phyloP scores from a whole-genome alignment of 495 filamentous ascomycete genomes.

The Penicillium mononematosum region DNA sequence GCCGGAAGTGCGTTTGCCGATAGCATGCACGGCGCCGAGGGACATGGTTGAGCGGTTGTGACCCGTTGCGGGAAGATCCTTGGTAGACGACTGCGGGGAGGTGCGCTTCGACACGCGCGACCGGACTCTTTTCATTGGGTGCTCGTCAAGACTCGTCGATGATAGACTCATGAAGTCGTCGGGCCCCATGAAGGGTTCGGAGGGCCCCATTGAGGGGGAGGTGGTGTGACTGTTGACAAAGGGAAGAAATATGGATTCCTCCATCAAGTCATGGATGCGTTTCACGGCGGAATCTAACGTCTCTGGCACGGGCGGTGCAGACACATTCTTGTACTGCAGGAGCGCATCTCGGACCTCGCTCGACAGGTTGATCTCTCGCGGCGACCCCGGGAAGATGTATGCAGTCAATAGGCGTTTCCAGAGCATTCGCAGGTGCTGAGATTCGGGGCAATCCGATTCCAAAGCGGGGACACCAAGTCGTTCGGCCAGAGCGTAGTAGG shows the following conservation, averaged over 20 bases:
- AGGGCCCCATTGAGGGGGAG: conserved; percentile 33
- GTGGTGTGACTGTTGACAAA: conserved; percentile 43
- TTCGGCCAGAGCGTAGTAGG: conserved; percentile 58
- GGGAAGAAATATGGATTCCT: conserved; percentile 74
- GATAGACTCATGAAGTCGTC: conserved; percentile 40
- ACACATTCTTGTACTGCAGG: conserved; percentile 58
- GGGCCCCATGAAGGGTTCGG: conserved; percentile 30
- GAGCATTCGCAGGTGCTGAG: conserved; percentile 70
- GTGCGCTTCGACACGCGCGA: conserved; percentile 36
- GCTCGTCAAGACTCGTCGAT: conserved; percentile 32
- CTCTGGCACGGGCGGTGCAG: conserved; percentile 72
- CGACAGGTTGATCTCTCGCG: conserved; percentile 90
- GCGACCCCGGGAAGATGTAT: conserved; percentile 62
- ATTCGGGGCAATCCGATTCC: conserved; percentile 53
- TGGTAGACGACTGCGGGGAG: conserved; percentile 46
- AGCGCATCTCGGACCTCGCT: conserved; percentile 79
- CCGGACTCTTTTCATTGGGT: conserved; percentile 33
- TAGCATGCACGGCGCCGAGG: conserved; percentile 32
- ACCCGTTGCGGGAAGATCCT: conserved; percentile 36
- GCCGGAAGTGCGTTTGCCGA: conserved; percentile 40
- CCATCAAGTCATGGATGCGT: conserved; percentile 94
- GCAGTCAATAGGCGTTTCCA: conserved; percentile 59
- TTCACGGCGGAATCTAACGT: conserved; percentile 83
- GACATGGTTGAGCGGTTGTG: conserved; percentile 35
- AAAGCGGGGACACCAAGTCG: conserved; percentile 43